phyloP scores from a whole-genome alignment of 2,329 filamentous ascomycete species.

The Microcera coccophila region DNA sequence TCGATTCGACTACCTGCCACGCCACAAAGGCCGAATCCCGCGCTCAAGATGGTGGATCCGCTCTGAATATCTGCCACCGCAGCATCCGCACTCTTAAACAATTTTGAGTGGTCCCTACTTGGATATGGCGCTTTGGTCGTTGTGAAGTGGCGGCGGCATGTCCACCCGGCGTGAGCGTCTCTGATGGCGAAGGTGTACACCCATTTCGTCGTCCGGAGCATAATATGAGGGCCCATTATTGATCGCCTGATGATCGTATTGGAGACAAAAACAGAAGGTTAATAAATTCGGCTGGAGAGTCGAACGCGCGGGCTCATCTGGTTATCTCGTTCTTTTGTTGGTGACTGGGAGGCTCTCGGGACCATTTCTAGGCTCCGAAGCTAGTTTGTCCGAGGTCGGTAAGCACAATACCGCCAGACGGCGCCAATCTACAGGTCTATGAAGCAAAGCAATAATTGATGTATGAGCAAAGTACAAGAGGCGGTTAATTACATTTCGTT shows the following conservation, averaged over 20 bases:
- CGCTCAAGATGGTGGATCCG: slow-evolving; percentile 67
- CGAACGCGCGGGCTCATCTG: neutral
- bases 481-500: too few relatives aligned
- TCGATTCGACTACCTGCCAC: slow-evolving; percentile 54
- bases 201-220: slow-evolving; percentile 15
- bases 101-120: slow-evolving; percentile 36
- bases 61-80: slow-evolving; percentile 69
- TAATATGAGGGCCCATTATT: slow-evolving; percentile 1
- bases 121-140: slow-evolving; percentile 14
- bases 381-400: neutral
- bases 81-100: slow-evolving; percentile 56
- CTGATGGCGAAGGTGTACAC: slow-evolving; percentile 19
- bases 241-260: neutral
- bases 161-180: slow-evolving; percentile 1
- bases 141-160: slow-evolving; percentile 15
- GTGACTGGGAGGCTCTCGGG: neutral
- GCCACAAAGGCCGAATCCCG: slow-evolving; percentile 79
- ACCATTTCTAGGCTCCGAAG: neutral
- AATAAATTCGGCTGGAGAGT: neutral
- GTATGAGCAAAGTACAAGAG: too few relatives aligned
- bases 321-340: neutral
- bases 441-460: too few relatives aligned
- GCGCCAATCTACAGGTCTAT: too few relatives aligned
- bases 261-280: neutral
- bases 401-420: too few relatives aligned